These are phyloP conservation scores for Globisporangium abappressorium DNA, from an alignment of 352 stramenopile genomes.

Conservation along the genomic window DNA sequence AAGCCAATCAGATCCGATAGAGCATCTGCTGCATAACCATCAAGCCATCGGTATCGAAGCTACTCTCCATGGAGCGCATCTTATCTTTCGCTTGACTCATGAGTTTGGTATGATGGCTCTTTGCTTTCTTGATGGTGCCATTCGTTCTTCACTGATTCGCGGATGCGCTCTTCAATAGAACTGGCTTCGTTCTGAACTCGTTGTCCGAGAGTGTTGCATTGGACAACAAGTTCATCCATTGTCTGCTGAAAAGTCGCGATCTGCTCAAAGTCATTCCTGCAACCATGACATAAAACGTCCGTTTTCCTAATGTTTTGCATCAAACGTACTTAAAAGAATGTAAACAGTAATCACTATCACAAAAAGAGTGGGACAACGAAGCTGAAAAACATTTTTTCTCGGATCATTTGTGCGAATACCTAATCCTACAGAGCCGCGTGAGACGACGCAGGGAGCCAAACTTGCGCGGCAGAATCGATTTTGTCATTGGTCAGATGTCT, in stretches of 20 bases:
- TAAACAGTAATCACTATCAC: too few relatives aligned
- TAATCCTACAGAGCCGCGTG: too few relatives aligned
- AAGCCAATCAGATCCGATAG: conserved; percentile 17
- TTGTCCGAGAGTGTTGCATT: not conserved
- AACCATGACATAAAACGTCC: too few relatives aligned
- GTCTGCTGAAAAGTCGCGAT: not conserved
- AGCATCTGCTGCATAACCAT: conserved; percentile 36
- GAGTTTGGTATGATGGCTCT: conserved; percentile 9
- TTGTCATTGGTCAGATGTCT: too few relatives aligned
- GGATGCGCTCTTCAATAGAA: not conserved
- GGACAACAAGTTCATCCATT: conserved; percentile 4
- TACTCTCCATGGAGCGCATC: conserved; percentile 26
- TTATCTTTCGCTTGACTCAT: conserved; percentile 22
- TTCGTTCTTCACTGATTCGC: conserved; percentile 3
- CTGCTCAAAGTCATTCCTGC: not conserved
- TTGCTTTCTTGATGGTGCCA: conserved; percentile 26
- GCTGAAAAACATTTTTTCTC: too few relatives aligned
- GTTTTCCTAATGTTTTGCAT: too few relatives aligned
- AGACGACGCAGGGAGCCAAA: too few relatives aligned
- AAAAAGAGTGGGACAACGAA: too few relatives aligned
- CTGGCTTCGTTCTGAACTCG: not conserved
- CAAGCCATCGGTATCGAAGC: conserved; percentile 35
- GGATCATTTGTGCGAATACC: too few relatives aligned
- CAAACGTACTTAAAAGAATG: too few relatives aligned
- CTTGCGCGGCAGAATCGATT: too few relatives aligned